phyloP scores from a whole-genome alignment of 1,284 basidiomycete genomes.

The Ceratobasidium sp. region DNA sequence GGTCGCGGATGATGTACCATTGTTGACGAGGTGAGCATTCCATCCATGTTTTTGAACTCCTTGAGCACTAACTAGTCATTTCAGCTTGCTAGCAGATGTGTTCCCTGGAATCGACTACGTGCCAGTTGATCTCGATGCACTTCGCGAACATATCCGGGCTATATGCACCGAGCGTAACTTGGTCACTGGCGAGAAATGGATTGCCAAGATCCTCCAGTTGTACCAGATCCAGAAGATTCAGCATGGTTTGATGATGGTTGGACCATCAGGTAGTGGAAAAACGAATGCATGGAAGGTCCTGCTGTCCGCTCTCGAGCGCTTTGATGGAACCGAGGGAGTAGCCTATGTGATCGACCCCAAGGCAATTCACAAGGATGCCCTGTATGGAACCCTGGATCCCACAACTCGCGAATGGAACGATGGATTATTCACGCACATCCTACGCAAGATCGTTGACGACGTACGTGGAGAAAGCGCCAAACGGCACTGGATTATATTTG shows the following conservation, averaged over 20 bases:
- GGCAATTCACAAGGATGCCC: constrained; percentile 97
- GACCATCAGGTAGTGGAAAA: constrained; percentile 96
- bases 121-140: constrained; percentile 88
- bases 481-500: constrained; percentile 99
- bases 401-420: constrained; percentile 99
- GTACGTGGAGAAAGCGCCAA: constrained; percentile 97
- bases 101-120: constrained; percentile 96
- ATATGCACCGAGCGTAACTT: constrained; percentile 91
- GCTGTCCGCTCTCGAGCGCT: constrained; percentile 88
- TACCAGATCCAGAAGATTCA: constrained; percentile 99
- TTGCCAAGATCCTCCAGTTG: constrained; percentile 95
- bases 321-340: constrained; percentile 93
- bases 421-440: constrained; percentile 96
- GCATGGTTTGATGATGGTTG: constrained; percentile 99
- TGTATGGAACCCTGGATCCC: constrained; percentile 97
- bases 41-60: constrained; percentile 13
- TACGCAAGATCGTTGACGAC: constrained; percentile 98
- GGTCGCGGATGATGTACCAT: constrained; percentile 96
- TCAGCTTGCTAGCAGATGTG: constrained; percentile 92
- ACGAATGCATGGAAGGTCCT: constrained; percentile 98
- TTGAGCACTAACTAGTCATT: constrained; percentile 41
- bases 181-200: constrained; percentile 90
- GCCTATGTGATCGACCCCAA: constrained; percentile 99
- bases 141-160: constrained; percentile 86
- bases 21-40: constrained; percentile 82